Evolutionary conservation across 306 rosid genomes (phyloP).

Genomic region (Dryas drummondii): DNA sequence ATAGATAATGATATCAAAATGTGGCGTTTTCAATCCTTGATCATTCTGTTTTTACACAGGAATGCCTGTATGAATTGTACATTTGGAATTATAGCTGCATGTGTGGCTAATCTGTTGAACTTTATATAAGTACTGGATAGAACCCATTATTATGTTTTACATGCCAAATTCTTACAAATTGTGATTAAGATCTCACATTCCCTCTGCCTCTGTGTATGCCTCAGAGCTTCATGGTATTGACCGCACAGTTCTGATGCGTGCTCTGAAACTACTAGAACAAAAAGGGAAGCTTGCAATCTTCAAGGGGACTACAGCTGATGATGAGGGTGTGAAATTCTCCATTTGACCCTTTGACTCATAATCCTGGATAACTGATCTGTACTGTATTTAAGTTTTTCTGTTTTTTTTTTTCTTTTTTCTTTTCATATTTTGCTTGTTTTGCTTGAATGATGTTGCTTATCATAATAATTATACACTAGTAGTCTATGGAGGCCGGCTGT

Average conservation of each 20-base stretch:
- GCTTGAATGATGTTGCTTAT: neutral
- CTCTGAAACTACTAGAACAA: conserved; percentile 76
- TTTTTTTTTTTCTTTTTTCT: neutral
- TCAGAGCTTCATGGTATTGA: conserved; percentile 87
- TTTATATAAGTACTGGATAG: neutral
- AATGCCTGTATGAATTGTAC: too few species aligned
- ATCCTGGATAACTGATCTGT: neutral
- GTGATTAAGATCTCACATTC: neutral
- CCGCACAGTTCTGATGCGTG: conserved; percentile 67
- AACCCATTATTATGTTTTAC: neutral
- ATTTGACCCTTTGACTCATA: conserved; percentile 20
- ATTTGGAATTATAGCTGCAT: neutral
- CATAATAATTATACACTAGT: neutral
- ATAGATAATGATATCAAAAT: too few species aligned
- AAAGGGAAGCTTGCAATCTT: conserved; percentile 94
- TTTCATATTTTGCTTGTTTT: neutral
- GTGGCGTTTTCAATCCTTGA: too few species aligned
- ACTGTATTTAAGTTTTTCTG: neutral
- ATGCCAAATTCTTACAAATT: conserved; percentile 1
- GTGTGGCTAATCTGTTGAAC: neutral
- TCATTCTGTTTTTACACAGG: too few species aligned
- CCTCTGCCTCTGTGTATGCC: conserved; percentile 13
- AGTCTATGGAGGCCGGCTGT: neutral
- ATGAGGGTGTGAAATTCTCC: conserved; percentile 89
- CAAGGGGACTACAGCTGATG: conserved; percentile 92